Percentiles rank a stretch among this genome's conserved stretches.
Evolutionary conservation across 163 green algal genomes (phyloP).

Genomic region (Volvox carteri): DNA sequence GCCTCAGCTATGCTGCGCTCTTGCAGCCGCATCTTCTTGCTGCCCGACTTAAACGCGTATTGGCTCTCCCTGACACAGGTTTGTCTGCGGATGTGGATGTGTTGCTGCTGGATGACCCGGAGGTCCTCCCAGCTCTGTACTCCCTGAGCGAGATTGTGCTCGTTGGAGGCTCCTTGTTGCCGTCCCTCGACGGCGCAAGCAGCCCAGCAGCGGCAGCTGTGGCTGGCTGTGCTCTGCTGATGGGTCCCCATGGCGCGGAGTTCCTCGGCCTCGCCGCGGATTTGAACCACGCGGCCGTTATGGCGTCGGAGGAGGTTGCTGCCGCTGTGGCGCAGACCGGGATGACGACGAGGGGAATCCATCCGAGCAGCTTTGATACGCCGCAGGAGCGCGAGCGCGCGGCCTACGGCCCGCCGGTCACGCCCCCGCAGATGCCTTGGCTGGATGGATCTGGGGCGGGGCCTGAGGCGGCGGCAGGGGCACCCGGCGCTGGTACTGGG

Average conservation of each 20-base stretch:
- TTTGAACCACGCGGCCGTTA: constrained; percentile 68
- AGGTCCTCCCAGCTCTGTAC: constrained; percentile 65
- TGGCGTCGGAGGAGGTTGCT: constrained; percentile 69
- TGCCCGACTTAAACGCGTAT: too few relatives aligned
- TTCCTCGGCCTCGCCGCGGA: constrained; percentile 69
- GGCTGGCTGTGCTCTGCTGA: constrained; percentile 72
- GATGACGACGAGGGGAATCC: neutral
- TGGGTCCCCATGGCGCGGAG: constrained; percentile 67
- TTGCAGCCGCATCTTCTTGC: too few relatives aligned
- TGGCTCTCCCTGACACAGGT: neutral
- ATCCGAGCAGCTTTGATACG: neutral
- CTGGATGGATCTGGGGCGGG: neutral
- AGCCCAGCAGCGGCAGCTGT: constrained; percentile 68
- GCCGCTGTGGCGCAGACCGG: constrained; percentile 70
- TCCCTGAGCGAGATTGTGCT: constrained; percentile 63
- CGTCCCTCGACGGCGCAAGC: constrained; percentile 43
- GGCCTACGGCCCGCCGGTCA: neutral
- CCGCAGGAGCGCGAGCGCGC: neutral
- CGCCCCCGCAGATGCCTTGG: neutral
- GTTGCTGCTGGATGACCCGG: constrained; percentile 66
- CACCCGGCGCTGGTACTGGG: too few relatives aligned
- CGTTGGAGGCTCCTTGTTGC: constrained; percentile 63
- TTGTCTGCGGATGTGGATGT: constrained; percentile 58
- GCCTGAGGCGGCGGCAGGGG: too few relatives aligned
- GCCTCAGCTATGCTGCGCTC: too few relatives aligned